Evolutionary conservation across 108 stramenopile species (phyloP), one percentile per base, ranked within the genome.

Genomic region (Cyclotella cryptica): DNA sequence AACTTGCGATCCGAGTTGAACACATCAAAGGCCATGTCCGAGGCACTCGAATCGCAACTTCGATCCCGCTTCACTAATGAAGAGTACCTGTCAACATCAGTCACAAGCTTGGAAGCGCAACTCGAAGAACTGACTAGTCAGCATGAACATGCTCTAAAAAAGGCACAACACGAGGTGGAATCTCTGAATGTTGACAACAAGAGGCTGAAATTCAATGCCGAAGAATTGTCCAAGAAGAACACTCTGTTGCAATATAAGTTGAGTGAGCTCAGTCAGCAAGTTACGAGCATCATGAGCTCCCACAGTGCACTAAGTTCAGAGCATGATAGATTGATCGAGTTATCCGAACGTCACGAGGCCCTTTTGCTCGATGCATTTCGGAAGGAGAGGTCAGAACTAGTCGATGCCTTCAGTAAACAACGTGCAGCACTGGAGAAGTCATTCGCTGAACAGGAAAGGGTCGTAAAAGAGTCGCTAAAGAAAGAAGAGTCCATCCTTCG

Each of bases 41-140:
- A 88, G 70, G 87, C 84, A 26, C 28, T 88, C 29, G 87, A 88
- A 43, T 66, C 71, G 18, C 83, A 88, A 55, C 82, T 88, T 35
- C 72, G 84, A 65, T 83, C 84, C 22, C 75, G 75, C 10, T 88
- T 88, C 45, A 85, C 81, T 26, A 83, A 85, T 46, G 83, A 85
- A 52, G 84, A 88, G 46, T 83, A 85, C 39, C 75, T 88, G 30
- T 79, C 79, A 13, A 73, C 74, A 24, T 75, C 84, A 45, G 87
- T 88, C 9, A 42, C 72, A 18, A 74, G 81, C 39, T 66, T 88
- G 49, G 84, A 88, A 71, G 78, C 63, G 26, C 69, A 85, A 26
- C 42, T 84, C n/a, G 76, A 85, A 49, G 80, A 85, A 28, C 19
- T 76, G 15, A 83, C 74, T 52, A 62, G 73, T 49, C 43, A 69